Evolutionary conservation across 257 asterid species (phyloP).

Genomic region (Mentha longifolia): DNA sequence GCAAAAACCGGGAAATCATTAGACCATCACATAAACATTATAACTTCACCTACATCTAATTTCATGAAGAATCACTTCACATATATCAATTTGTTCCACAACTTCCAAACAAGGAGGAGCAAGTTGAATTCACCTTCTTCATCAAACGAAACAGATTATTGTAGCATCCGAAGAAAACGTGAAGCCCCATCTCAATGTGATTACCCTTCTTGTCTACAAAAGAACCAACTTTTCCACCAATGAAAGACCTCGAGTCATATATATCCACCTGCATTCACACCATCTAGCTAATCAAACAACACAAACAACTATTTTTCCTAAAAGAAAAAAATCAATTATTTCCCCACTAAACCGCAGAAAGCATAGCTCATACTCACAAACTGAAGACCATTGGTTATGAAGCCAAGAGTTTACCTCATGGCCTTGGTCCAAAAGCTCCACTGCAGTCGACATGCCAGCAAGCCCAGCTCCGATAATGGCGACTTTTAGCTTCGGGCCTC

Average conservation of each 20-base stretch:
- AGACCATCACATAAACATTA: conserved; percentile 17
- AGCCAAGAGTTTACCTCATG: conserved; percentile 67
- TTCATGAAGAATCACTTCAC: neutral
- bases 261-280: conserved; percentile 83
- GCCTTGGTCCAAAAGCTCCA: conserved; percentile 99
- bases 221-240: conserved; percentile 99
- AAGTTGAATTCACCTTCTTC: conserved; percentile 75
- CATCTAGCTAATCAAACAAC: conserved; percentile 11
- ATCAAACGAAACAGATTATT: conserved; percentile 92
- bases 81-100: neutral
- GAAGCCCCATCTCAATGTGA: conserved; percentile 98
- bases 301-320: conserved; percentile 11
- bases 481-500: conserved; percentile 96
- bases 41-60: neutral
- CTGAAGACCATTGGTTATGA: neutral
- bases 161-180: conserved; percentile 98
- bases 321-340: conserved; percentile 7
- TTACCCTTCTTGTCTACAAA: conserved; percentile 91
- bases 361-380: neutral
- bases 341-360: neutral
- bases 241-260: conserved; percentile 83
- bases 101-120: conserved; percentile 18
- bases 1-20: conserved; percentile 29
- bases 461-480: conserved; percentile 98
- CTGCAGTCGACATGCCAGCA: conserved; percentile 99